Evolutionary conservation across 2,329 filamentous ascomycete species (phyloP).

Genomic region (Diaporthe caulivora): DNA sequence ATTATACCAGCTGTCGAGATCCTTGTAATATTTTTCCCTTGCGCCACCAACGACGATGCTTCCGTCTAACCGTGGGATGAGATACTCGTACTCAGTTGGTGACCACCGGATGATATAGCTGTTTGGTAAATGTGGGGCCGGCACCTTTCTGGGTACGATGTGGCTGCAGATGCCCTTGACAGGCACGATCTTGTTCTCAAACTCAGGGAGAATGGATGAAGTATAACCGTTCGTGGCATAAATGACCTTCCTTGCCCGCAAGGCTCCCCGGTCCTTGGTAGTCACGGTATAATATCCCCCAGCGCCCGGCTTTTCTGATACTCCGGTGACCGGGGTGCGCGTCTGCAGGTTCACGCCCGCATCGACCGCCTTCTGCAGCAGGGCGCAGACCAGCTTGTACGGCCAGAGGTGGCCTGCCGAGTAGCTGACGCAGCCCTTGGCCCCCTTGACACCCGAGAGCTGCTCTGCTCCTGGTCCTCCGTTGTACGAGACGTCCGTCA

Average conservation of each 20-base stretch:
- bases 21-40: conserved; percentile 46
- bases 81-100: conserved; percentile 48
- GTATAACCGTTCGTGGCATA: conserved; percentile 53
- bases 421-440: conserved; percentile 50
- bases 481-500: conserved; percentile 47
- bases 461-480: conserved; percentile 46
- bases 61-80: conserved; percentile 55
- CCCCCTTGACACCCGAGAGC: conserved; percentile 52
- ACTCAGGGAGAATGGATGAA: conserved; percentile 48
- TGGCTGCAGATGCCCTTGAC: conserved; percentile 47
- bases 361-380: conserved; percentile 43
- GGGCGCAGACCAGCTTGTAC: conserved; percentile 49
- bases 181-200: conserved; percentile 48
- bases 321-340: conserved; percentile 42
- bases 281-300: conserved; percentile 41
- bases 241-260: conserved; percentile 45
- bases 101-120: conserved; percentile 43
- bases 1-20: conserved; percentile 56
- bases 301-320: conserved; percentile 38
- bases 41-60: conserved; percentile 60
- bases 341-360: conserved; percentile 48
- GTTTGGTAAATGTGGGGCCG: conserved; percentile 40
- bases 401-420: conserved; percentile 47
- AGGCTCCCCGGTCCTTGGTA: conserved; percentile 40
- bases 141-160: conserved; percentile 35